A percentile compares a stretch with the other conserved stretches of the same genome.
These are phyloP conservation scores for Daldinia decipiens DNA, from an alignment of 495 filamentous ascomycete genomes.

Conservation along the genomic window DNA sequence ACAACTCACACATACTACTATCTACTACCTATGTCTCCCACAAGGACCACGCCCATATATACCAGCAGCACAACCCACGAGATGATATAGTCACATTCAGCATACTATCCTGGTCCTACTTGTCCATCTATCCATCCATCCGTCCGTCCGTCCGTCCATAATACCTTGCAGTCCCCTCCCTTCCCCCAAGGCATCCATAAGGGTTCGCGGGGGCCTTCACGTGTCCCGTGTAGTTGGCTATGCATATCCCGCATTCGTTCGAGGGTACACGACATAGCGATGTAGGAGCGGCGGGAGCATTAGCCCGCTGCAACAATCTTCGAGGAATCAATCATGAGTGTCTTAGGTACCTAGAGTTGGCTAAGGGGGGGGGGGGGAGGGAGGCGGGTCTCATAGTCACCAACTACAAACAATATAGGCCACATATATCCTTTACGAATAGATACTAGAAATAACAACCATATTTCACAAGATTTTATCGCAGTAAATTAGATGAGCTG, in stretches of 20 bases:
- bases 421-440: not conserved
- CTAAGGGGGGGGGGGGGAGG: too few relatives aligned
- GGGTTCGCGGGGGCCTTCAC: not conserved
- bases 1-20: not conserved
- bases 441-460: not conserved
- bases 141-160: not conserved
- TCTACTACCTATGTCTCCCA: not conserved
- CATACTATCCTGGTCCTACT: too few relatives aligned
- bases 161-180: not conserved
- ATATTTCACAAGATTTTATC: not conserved
- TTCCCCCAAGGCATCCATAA: not conserved
- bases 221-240: not conserved
- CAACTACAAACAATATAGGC: not conserved
- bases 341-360: too few relatives aligned
- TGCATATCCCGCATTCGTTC: not conserved
- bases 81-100: not conserved
- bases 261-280: slow-evolving; percentile 1
- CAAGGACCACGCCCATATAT: too few relatives aligned
- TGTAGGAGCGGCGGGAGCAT: not conserved
- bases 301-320: not conserved
- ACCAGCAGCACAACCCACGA: too few relatives aligned
- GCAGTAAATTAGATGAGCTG: slow-evolving; percentile 1
- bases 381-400: not conserved
- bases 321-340: not conserved
- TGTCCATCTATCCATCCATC: too few relatives aligned